A percentile compares a stretch with the other conserved stretches of the same genome.
These are phyloP conservation scores for Fusarium continuum DNA, from an alignment of 2,329 filamentous ascomycete species.

Conservation along the genomic window DNA sequence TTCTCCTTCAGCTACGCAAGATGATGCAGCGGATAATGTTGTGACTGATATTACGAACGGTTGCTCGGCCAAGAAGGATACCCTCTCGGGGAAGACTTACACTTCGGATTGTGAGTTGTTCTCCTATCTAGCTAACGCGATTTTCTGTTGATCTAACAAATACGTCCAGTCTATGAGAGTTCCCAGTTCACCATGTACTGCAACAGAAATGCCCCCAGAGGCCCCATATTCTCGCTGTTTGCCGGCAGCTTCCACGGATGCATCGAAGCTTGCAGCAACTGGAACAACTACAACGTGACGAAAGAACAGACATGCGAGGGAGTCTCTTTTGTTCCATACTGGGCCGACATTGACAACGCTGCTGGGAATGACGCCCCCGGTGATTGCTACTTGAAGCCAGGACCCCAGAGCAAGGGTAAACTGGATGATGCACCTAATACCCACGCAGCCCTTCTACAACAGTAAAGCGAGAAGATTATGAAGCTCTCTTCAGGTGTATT, in stretches of 20 bases:
- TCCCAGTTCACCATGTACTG: conserved; percentile 55
- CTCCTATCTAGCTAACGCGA: too few relatives aligned
- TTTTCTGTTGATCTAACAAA: background rate
- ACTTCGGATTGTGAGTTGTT: conserved; percentile 9
- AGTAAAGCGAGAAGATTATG: background rate
- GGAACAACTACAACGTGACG: conserved; percentile 26
- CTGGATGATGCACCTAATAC: background rate
- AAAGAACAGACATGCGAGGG: conserved; percentile 6
- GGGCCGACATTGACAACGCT: conserved; percentile 9
- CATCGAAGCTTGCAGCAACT: conserved; percentile 59
- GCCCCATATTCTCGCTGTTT: conserved; percentile 54
- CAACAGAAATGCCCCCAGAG: conserved; percentile 53
- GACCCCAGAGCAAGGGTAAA: background rate
- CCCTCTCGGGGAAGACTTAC: conserved; percentile 44
- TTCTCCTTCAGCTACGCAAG: background rate
- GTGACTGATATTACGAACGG: conserved; percentile 49
- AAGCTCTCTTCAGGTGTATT: too few relatives aligned
- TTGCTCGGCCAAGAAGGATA: conserved; percentile 50
- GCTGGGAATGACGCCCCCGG: background rate
- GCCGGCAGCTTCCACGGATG: conserved; percentile 55
- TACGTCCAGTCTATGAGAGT: conserved; percentile 48
- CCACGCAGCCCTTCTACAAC: conserved; percentile 1
- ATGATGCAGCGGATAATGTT: background rate
- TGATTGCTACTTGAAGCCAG: conserved; percentile 4
- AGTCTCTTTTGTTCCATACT: conserved; percentile 30